Conservation (phyloP, 139 green algal genomes). For the Edaphochlamys debaryana region DNA sequence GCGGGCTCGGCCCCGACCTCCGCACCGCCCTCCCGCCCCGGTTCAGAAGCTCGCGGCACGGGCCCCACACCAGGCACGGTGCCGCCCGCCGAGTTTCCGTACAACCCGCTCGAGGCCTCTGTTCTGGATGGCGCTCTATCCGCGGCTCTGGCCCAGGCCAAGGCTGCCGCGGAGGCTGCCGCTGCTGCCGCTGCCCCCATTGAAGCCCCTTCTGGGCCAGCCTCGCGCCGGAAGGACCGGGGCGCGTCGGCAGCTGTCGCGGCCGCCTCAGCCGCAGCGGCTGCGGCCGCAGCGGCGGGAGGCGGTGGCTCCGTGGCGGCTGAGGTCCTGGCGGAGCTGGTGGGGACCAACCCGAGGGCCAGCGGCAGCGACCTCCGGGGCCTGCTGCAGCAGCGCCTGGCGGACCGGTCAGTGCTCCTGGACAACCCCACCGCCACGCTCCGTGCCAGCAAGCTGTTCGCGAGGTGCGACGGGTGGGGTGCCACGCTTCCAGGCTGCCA, state of each 20-base stretch:
- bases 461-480: background rate
- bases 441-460: slow-evolving; percentile 19
- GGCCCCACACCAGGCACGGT: no score
- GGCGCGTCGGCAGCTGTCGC: no score
- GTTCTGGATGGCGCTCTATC: background rate
- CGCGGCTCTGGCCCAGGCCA: background rate
- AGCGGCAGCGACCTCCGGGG: slow-evolving; percentile 8
- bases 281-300: background rate
- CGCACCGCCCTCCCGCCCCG: background rate
- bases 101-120: slow-evolving; percentile 9
- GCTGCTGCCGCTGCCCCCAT: background rate
- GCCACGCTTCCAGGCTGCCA: background rate
- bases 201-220: background rate
- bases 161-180: background rate
- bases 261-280: background rate
- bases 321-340: slow-evolving; percentile 40
- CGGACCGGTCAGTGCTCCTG: slow-evolving; percentile 40
- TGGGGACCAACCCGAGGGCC: slow-evolving; percentile 33
- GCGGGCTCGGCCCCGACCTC: no score
- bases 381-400: slow-evolving; percentile 24
- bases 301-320: slow-evolving; percentile 12
- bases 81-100: slow-evolving; percentile 29
- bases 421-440: slow-evolving; percentile 46
- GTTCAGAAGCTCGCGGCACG: no score
- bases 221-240: background rate